Base-by-base conservation (phyloP, 129 eudicot species). In the Flaveria robusta region DNA sequence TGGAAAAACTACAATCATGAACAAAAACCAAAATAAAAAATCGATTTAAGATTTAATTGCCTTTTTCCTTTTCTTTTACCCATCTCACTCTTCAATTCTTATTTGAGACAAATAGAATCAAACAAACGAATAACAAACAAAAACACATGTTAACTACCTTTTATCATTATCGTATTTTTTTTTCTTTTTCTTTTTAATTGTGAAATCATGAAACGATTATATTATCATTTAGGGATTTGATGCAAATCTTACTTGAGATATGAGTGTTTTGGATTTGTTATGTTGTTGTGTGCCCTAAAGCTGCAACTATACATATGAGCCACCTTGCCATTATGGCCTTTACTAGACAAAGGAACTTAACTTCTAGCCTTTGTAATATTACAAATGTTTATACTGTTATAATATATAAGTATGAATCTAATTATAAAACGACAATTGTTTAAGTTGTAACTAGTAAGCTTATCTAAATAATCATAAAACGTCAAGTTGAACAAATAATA, bases 211-310 rank as follows among this genome's bases (percentile, higher is more conserved):
- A 55, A 73, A 72, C 22, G 6, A 19, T 51, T 52, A 66, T 46
- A 80, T 66, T 73, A 80, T 72, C 74, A 43, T 51, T 72, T 79
- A 73, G 69, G 83, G 51, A 74, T 58, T 74, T 66, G 79, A 42
- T 66, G 75, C 70, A 74, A 80, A 80, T 80, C 83, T 74, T 66
- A 74, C 71, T 80, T 66, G 68, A 74, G 79, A 74, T 66, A 34
- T 71, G 56, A 16, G 70, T 68, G 74, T 80, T 80, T 68, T 80
- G 83, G 79, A 80, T 80, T 58, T 55, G 70, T 23, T 80, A 73
- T 66, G 83, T 74, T 80, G 79, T 74, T 74, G 52, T 80, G 83
- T 80, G 79, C 74, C 83, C 75, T 66, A 74, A 80, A 80, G 83
- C 55, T 68, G 74, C 70, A 66, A 43, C 83, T 66, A 66, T 80